Evolutionary conservation across 768 basidiomycete species (phyloP), one percentile per base, ranked within the genome.

Genomic region (Serendipita vermifera): DNA sequence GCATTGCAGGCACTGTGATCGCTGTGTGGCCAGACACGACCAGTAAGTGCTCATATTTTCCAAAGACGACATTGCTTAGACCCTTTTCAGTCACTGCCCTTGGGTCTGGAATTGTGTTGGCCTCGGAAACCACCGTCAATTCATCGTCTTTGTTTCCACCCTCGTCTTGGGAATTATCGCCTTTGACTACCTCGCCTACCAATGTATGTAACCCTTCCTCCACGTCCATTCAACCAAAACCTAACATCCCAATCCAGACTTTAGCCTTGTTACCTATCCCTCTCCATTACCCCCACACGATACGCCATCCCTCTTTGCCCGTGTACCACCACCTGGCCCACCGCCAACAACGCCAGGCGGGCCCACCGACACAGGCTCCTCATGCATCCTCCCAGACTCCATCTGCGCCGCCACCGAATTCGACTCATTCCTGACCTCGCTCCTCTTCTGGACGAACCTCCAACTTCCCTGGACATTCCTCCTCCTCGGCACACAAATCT

Each of bases 61-160:
- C 5, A 56, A 32, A 39, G 4, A 22, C 41, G 5, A 35, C 13
- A 6, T 55, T 53, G 55, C 3, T 41, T 57, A 1, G 17, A 27
- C 41, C 27, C 41, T 38, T 27, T 55, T 5, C 43, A 94, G 92
- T 63, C 93, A 99, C 63, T 98, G 96, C 62, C 96, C 94, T 1
- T 99, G 96, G 96, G 83, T 97, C 14, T 99, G 93, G 93, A 98
- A 98, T 69, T 97, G 94, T 67, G 91, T 98, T 54, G 96, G 96
- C 20, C 75, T 80, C 36, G 84, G 87, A 62, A 99, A 98, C 64
- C 96, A 98, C 63, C 85, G 94, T 3, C 90, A 97, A 67, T 99
- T 99, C 70, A 72, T 97, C 26, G 67, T 94, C n/a, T 99, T 99
- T 64, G 85, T 99, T 38, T 72, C 77, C 0, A 82, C 85, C 2